phyloP scores from a whole-genome alignment of 768 basidiomycete species.

The Fistulinella prunicolor region DNA sequence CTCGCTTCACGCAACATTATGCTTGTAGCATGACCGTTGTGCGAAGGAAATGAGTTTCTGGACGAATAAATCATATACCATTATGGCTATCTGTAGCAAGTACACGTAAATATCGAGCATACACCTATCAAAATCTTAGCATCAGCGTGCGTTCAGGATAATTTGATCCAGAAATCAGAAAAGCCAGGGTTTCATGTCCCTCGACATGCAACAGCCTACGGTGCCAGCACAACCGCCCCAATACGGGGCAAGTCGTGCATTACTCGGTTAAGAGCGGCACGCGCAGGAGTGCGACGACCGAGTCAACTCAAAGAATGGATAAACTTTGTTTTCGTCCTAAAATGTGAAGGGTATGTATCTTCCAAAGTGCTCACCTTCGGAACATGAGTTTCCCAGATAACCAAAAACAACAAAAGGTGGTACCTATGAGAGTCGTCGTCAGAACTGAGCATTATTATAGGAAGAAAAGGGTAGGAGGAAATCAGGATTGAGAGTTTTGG shows the following conservation, averaged over 20 bases:
- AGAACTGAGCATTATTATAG: not conserved
- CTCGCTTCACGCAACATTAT: no score
- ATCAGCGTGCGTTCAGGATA: conserved; percentile 4
- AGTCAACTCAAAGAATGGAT: conserved; percentile 78
- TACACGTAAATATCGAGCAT: no score
- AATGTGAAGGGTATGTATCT: not conserved
- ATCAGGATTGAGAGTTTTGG: conserved; percentile 53
- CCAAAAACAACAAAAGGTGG: not conserved
- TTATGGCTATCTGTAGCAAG: no score
- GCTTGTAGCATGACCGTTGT: no score
- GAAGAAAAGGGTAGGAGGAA: not conserved
- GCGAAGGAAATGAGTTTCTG: no score
- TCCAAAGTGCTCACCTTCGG: not conserved
- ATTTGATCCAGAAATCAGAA: conserved; percentile 43
- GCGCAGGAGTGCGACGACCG: conserved; percentile 31
- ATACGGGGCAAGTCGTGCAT: conserved; percentile 43
- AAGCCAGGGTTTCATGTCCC: conserved; percentile 62
- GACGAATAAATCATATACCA: no score
- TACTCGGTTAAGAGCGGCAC: conserved; percentile 38
- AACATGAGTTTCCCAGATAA: no score
- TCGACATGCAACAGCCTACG: conserved; percentile 31
- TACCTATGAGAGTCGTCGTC: conserved; percentile 1
- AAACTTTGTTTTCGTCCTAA: conserved; percentile 72
- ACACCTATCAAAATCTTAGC: conserved; percentile 4
- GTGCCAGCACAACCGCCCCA: conserved; percentile 44